These are phyloP conservation scores for Saitozyma podzolica DNA, from an alignment of 768 basidiomycete genomes.

Conservation along the genomic window DNA sequence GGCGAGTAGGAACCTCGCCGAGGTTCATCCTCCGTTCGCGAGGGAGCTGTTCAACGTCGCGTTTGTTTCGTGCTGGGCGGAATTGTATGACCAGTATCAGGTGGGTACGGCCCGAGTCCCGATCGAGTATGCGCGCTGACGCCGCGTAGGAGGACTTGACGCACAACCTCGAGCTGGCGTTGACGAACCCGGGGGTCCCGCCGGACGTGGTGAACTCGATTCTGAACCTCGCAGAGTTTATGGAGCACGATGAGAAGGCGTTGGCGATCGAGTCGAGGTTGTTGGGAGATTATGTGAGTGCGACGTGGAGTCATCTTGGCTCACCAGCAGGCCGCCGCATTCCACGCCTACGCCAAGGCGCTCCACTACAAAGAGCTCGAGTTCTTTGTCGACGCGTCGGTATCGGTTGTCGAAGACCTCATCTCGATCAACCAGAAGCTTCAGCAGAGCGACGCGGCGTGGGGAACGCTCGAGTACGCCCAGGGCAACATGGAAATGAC, in stretches of 20 bases:
- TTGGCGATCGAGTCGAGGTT: slow-evolving; percentile 90
- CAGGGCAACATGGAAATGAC: slow-evolving; percentile 72
- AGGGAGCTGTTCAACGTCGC: slow-evolving; percentile 97
- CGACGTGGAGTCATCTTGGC: neutral
- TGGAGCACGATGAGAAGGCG: slow-evolving; percentile 97
- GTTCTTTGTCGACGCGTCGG: slow-evolving; percentile 82
- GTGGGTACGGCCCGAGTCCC: slow-evolving; percentile 56
- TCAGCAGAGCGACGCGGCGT: slow-evolving; percentile 96
- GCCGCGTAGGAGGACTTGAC: slow-evolving; percentile 82
- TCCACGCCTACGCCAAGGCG: slow-evolving; percentile 94
- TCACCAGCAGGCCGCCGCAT: slow-evolving; percentile 66
- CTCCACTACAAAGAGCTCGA: slow-evolving; percentile 98
- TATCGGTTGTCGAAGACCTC: slow-evolving; percentile 87
- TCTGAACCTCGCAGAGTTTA: slow-evolving; percentile 93
- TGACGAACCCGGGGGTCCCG: slow-evolving; percentile 70
- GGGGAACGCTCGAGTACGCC: slow-evolving; percentile 90
- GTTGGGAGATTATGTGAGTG: slow-evolving; percentile 73
- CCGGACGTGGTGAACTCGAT: slow-evolving; percentile 86
- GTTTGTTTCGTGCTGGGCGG: slow-evolving; percentile 95
- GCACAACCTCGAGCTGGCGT: slow-evolving; percentile 79
- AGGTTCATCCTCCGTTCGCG: slow-evolving; percentile 84
- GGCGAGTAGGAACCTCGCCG: slow-evolving; percentile 90
- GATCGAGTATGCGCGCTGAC: slow-evolving; percentile 10
- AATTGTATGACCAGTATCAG: slow-evolving; percentile 95
- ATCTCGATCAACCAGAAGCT: slow-evolving; percentile 95